Base-by-base conservation (phyloP, 129 eudicot species). In the Saussurea involucrata region DNA sequence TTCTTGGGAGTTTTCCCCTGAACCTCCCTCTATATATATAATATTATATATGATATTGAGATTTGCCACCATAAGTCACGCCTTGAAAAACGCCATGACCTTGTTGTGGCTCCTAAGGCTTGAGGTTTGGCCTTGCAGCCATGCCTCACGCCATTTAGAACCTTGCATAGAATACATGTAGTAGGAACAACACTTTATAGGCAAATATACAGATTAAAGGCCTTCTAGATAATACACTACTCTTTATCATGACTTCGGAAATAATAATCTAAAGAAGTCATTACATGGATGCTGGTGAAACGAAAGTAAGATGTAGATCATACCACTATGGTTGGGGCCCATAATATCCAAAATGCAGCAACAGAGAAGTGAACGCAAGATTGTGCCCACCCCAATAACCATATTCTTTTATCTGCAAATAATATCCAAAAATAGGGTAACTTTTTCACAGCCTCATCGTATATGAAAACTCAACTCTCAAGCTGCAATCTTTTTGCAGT, bases 251-350 rank as follows among this genome's bases (percentile, higher is more conserved):
- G 57, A 46, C 18, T 3, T 46, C 20, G 1, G 57, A 46, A 46
- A 46, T 7, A 46, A 20, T 46, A 46, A 46, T 15, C 57, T 46
- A 46, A 46, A 46, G 18, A 46, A 46, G 22, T 4, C 60, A 73
- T 33, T n/a, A 3, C 40, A 13, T 67, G 36, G 5, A 11, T 37
- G 42, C 11, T 32, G 68, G 63, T 20, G 66, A 66, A 22, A 73
- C 4, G 24, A n/a, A 61, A 68, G 37, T 53, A 58, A 60, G 74
- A 68, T 79, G 58, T 58, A 8, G 49, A 81, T 15, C 73, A 28
- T 90, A 95, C 99, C 94, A 92, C 99, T 80, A 89, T 78, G 9
- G 90, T 86, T 40, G 97, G 99, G 72, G 97, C 96, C 99, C 99
- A 95, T 64, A 92, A 79, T 73, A 95, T 95, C 96, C 97, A 95